Percentiles rank a stretch among this genome's conserved stretches.
Conservation (phyloP, 192 early-diverging fungal species). For the Kappamyces sp. region DNA sequence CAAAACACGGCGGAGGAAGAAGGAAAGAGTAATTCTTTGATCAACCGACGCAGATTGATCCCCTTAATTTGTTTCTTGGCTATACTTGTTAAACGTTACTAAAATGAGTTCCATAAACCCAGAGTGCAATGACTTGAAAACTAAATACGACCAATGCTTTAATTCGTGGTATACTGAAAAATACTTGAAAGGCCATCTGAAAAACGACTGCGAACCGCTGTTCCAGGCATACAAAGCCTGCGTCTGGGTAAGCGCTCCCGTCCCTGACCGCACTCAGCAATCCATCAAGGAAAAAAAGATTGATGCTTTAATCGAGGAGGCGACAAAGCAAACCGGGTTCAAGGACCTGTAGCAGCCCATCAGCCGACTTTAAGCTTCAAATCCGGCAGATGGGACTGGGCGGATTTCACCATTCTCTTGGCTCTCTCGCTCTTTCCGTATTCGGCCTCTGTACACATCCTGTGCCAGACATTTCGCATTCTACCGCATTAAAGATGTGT, state of each 20-base stretch:
- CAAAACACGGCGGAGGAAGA: too few species aligned
- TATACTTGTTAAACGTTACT: too few species aligned
- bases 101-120: conserved; percentile 13
- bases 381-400: background rate
- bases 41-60: too few species aligned
- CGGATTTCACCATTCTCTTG: background rate
- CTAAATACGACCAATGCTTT: conserved; percentile 86
- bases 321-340: conserved; percentile 71
- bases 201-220: conserved; percentile 72
- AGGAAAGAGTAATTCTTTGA: too few species aligned
- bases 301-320: conserved; percentile 76
- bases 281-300: conserved; percentile 78
- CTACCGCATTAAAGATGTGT: conserved; percentile 2
- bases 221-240: conserved; percentile 81
- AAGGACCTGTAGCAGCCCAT: conserved; percentile 14
- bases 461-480: conserved; percentile 14
- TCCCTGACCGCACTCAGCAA: conserved; percentile 32
- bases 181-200: conserved; percentile 79
- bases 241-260: conserved; percentile 55
- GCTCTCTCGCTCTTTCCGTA: background rate
- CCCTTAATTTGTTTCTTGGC: too few species aligned
- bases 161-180: conserved; percentile 95
- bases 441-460: background rate
- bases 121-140: conserved; percentile 73
- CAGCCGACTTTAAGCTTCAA: background rate